phyloP scores from a whole-genome alignment of 306 rosid species.

The Vigna trinervia region DNA sequence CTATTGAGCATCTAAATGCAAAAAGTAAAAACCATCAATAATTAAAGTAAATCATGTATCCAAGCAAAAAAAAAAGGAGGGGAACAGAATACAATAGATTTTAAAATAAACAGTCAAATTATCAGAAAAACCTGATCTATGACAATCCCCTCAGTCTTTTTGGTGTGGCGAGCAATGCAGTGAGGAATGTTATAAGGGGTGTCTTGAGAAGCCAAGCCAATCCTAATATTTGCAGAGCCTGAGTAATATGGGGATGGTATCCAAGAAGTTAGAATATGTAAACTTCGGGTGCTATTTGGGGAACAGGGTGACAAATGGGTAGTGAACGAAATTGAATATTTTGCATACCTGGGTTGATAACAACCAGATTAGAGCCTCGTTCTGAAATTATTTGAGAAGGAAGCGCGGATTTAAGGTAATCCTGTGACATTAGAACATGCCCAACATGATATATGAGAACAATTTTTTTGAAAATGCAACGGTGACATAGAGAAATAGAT shows the following conservation, averaged over 20 bases:
- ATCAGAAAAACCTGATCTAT: slow-evolving; percentile 83
- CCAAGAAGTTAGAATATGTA: slow-evolving; percentile 40
- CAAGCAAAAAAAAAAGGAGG: slow-evolving; percentile 21
- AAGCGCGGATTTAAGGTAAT: slow-evolving; percentile 88
- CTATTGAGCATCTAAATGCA: slow-evolving; percentile 75
- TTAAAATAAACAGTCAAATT: not conserved
- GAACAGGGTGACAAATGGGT: slow-evolving; percentile 23
- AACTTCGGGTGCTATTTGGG: not conserved
- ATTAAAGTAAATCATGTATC: slow-evolving; percentile 9
- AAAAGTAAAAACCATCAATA: slow-evolving; percentile 31
- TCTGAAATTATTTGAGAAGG: slow-evolving; percentile 89
- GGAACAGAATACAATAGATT: not conserved
- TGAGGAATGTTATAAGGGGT: slow-evolving; percentile 79
- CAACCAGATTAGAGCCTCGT: slow-evolving; percentile 91
- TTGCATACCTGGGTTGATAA: slow-evolving; percentile 83
- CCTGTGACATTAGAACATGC: slow-evolving; percentile 57
- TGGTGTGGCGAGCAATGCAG: slow-evolving; percentile 84
- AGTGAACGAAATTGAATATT: slow-evolving; percentile 22
- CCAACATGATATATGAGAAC: slow-evolving; percentile 20
- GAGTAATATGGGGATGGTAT: slow-evolving; percentile 18
- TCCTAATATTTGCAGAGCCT: slow-evolving; percentile 90
- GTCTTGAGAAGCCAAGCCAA: slow-evolving; percentile 91
- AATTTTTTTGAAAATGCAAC: not conserved
- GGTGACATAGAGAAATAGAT: not conserved
- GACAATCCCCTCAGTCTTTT: slow-evolving; percentile 70